These are phyloP conservation scores for Euphorbia corollata DNA, from an alignment of 441 rosid genomes.

Conservation along the genomic window DNA sequence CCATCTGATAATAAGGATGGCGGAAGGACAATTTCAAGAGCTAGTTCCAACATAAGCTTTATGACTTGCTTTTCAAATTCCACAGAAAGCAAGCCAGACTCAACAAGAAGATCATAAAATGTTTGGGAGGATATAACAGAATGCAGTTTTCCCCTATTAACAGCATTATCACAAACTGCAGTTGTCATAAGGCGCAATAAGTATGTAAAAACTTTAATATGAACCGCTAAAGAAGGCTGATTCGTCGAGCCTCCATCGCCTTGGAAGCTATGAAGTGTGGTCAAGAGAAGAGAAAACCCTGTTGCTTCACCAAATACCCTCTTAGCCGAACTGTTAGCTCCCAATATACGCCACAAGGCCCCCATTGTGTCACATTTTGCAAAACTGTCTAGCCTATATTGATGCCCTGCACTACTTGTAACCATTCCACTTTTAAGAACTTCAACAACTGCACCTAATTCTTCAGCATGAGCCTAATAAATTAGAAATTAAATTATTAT, in stretches of 20 bases:
- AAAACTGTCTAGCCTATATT: slow-evolving; percentile 80
- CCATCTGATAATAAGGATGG: slow-evolving; percentile 71
- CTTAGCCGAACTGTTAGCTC: slow-evolving; percentile 78
- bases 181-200: slow-evolving; percentile 88
- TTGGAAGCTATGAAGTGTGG: slow-evolving; percentile 88
- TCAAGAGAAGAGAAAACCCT: slow-evolving; percentile 96
- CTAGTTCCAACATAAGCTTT: slow-evolving; percentile 86
- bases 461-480: slow-evolving; percentile 86
- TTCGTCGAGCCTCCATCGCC: slow-evolving; percentile 54
- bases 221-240: slow-evolving; percentile 48
- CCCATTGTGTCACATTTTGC: slow-evolving; percentile 99
- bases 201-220: slow-evolving; percentile 74
- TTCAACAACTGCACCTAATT: slow-evolving; percentile 84
- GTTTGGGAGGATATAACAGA: slow-evolving; percentile 78
- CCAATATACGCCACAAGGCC: slow-evolving; percentile 92
- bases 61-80: slow-evolving; percentile 96
- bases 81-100: slow-evolving; percentile 93
- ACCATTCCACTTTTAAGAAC: slow-evolving; percentile 99
- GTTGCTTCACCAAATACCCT: slow-evolving; percentile 95
- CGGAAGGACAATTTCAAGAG: slow-evolving; percentile 91
- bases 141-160: slow-evolving; percentile 86
- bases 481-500: slow-evolving; percentile 18
- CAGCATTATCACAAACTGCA: slow-evolving; percentile 70
- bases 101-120: slow-evolving; percentile 85
- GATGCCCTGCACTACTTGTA: slow-evolving; percentile 83